phyloP scores from a whole-genome alignment of 2,329 filamentous ascomycete species.

The Claviceps sp. region DNA sequence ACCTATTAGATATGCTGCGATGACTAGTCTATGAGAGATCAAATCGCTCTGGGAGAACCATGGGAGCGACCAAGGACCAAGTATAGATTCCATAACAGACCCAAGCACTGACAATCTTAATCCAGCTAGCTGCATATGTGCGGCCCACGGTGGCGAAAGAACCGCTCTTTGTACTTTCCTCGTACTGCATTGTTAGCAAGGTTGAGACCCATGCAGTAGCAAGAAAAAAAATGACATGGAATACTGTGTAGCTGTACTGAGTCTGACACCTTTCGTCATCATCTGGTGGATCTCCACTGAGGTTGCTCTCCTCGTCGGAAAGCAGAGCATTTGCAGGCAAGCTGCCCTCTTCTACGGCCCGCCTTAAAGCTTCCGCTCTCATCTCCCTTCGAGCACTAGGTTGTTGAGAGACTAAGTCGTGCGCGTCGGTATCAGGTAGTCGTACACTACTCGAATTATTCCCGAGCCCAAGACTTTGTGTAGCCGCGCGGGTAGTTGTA shows the following conservation, averaged over 20 bases:
- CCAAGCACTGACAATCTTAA: conserved; percentile 97
- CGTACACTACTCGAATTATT: conserved; percentile 37
- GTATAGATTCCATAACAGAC: conserved; percentile 88
- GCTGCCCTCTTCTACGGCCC: conserved; percentile 84
- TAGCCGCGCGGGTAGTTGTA: conserved; percentile 91
- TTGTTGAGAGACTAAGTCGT: conserved; percentile 79
- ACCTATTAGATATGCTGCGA: too few relatives aligned
- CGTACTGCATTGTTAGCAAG: conserved; percentile 63
- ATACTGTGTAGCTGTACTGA: conserved; percentile 92
- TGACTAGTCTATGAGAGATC: conserved; percentile 31
- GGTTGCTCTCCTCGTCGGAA: conserved; percentile 55
- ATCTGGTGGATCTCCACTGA: conserved; percentile 47
- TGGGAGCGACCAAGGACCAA: conserved; percentile 83
- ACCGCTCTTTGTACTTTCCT: conserved; percentile 45
- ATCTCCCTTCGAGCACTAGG: conserved; percentile 72
- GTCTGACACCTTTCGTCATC: conserved; percentile 84
- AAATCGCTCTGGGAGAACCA: conserved; percentile 77
- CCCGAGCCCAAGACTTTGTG: conserved; percentile 69
- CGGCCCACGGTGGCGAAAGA: conserved; percentile 88
- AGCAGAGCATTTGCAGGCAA: conserved; percentile 82
- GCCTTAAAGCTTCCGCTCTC: conserved; percentile 80
- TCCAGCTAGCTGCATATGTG: conserved; percentile 96
- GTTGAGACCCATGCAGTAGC: conserved; percentile 94
- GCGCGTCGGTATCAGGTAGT: conserved; percentile 61
- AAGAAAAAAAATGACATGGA: conserved; percentile 96